These are phyloP conservation scores for Pseudevernia furfuracea DNA, from an alignment of 495 filamentous ascomycete genomes.

Conservation along the genomic window DNA sequence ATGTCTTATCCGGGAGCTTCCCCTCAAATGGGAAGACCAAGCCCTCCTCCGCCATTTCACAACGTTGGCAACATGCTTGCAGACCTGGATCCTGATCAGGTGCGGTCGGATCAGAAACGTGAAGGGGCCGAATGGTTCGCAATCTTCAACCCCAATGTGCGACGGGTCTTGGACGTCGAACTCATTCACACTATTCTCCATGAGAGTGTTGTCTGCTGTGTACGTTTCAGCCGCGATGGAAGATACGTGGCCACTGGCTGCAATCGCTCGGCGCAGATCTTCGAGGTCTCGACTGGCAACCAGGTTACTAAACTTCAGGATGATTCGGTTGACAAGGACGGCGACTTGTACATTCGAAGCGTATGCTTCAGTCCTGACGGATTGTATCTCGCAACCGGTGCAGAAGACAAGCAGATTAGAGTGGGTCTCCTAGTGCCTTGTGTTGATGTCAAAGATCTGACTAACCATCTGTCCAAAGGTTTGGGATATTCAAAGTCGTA, in stretches of 20 bases:
- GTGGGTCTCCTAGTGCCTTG: conserved; percentile 43
- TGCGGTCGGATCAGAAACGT: conserved; percentile 77
- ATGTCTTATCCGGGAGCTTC: conserved; percentile 74
- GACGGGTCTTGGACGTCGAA: conserved; percentile 77
- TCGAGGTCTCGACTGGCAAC: conserved; percentile 70
- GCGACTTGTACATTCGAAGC: conserved; percentile 83
- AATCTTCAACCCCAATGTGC: conserved; percentile 79
- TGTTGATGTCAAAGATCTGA: conserved; percentile 9
- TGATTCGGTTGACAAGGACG: conserved; percentile 72
- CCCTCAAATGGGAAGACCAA: conserved; percentile 82
- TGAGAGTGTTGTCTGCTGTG: conserved; percentile 86
- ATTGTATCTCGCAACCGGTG: conserved; percentile 79
- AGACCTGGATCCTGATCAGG: conserved; percentile 76
- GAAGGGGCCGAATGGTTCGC: conserved; percentile 80
- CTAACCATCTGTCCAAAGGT: conserved; percentile 47
- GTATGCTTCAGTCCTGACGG: conserved; percentile 92
- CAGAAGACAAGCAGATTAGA: conserved; percentile 85
- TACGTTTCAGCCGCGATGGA: conserved; percentile 81
- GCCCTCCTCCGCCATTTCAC: conserved; percentile 53
- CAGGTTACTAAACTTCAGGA: conserved; percentile 75
- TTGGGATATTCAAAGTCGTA: conserved; percentile 72
- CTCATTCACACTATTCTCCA: conserved; percentile 79
- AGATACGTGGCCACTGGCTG: conserved; percentile 85
- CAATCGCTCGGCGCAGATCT: conserved; percentile 84
- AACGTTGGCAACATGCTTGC: conserved; percentile 73